phyloP scores from a whole-genome alignment of 805 yeast genomes.

The Saccharomycopsis amapae region DNA sequence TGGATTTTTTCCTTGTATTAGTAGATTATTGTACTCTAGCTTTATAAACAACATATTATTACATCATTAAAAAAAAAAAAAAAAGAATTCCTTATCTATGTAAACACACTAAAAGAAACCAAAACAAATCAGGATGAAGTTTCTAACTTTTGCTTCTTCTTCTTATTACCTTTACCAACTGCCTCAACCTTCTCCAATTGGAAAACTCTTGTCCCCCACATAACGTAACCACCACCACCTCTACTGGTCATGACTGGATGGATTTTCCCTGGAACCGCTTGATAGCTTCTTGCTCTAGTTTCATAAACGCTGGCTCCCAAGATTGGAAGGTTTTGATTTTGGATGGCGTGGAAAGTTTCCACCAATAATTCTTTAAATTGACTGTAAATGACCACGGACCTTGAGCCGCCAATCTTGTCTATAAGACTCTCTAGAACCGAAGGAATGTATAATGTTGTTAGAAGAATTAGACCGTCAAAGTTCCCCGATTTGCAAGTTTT shows the following conservation, averaged over 20 bases:
- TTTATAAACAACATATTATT: too few species aligned
- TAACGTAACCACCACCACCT: conserved; percentile 85
- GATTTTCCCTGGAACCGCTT: conserved; percentile 86
- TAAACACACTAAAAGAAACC: background rate
- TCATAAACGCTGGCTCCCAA: conserved; percentile 80
- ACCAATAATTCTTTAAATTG: conserved; percentile 76
- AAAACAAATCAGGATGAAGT: too few species aligned
- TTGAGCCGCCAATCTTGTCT: conserved; percentile 69
- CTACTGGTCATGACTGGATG: conserved; percentile 94
- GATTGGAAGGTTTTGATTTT: conserved; percentile 39
- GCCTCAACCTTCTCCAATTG: conserved; percentile 62
- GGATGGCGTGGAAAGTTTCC: conserved; percentile 63
- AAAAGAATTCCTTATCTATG: background rate
- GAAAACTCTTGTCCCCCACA: conserved; percentile 71
- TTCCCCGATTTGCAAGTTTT: conserved; percentile 42
- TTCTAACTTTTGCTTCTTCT: conserved; percentile 28
- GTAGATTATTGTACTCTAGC: too few species aligned
- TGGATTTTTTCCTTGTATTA: too few species aligned
- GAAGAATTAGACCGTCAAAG: conserved; percentile 72
- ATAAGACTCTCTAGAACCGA: conserved; percentile 56
- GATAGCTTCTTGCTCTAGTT: conserved; percentile 78
- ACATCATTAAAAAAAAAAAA: background rate
- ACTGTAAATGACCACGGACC: conserved; percentile 78
- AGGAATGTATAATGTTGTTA: conserved; percentile 64
- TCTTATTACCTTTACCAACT: conserved; percentile 56